Evolutionary conservation across 257 asterid species (phyloP).

Genomic region (Hygrophila difformis): DNA sequence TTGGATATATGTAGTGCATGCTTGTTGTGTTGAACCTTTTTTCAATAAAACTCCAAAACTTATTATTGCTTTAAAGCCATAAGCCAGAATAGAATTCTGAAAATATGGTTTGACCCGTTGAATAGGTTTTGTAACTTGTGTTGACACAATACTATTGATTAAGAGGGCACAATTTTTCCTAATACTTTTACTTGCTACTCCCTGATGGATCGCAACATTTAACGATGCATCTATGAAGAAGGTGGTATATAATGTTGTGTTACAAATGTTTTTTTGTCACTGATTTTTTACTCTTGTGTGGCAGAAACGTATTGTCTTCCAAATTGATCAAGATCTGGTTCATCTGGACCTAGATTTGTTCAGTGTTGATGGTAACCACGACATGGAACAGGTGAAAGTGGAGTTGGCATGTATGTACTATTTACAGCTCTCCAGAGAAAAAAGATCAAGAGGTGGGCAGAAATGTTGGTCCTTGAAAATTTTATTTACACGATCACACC

Average conservation of each 20-base stretch:
- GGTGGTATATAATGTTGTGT: too few species aligned
- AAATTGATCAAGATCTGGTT: constrained; percentile 46
- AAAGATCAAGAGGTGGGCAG: constrained; percentile 63
- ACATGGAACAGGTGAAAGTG: constrained; percentile 62
- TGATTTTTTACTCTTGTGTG: constrained; percentile 18
- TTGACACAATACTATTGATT: neutral
- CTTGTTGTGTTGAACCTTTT: constrained; percentile 35
- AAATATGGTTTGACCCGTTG: too few species aligned
- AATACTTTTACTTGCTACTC: neutral
- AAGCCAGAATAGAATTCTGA: too few species aligned
- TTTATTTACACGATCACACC: too few species aligned
- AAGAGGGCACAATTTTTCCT: too few species aligned
- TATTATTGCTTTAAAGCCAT: neutral
- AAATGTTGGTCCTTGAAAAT: too few species aligned
- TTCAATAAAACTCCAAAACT: constrained; percentile 37
- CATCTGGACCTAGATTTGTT: constrained; percentile 36
- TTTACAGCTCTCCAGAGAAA: constrained; percentile 50
- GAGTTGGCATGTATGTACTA: constrained; percentile 83
- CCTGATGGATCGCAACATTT: too few species aligned
- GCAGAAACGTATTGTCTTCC: constrained; percentile 53
- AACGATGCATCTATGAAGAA: too few species aligned
- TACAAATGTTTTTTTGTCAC: constrained; percentile 5
- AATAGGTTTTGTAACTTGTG: neutral
- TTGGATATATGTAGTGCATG: constrained; percentile 23
- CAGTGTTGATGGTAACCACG: constrained; percentile 33